Percentiles rank a stretch among this genome's conserved stretches.
Conservation (phyloP, 495 filamentous ascomycete species). For the Aspergillus indologenus region DNA sequence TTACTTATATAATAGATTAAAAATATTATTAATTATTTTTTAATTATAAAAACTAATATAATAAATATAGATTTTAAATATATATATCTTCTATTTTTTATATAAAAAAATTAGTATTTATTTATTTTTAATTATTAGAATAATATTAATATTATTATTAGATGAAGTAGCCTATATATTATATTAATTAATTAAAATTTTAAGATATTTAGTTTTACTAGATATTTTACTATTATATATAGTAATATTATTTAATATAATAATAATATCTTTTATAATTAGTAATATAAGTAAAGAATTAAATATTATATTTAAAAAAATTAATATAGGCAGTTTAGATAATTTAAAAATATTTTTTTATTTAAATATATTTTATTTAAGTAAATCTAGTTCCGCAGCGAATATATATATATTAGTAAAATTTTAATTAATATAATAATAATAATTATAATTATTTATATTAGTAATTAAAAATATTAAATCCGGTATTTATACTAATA, state of each 20-base stretch:
- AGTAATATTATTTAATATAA: background rate
- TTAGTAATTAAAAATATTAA: background rate
- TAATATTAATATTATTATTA: background rate
- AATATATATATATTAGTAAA: background rate
- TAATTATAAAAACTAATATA: background rate
- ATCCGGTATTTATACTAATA: background rate
- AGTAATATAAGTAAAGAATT: background rate
- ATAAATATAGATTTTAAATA: background rate
- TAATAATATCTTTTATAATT: background rate
- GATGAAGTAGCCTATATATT: background rate
- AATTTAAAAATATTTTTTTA: background rate
- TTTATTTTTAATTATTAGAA: background rate
- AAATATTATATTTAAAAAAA: no score
- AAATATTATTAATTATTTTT: background rate
- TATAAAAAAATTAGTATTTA: background rate
- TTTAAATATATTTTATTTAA: background rate
- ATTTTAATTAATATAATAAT: slow-evolving; percentile 2
- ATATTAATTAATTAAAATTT: background rate
- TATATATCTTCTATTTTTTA: background rate
- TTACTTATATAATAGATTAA: background rate
- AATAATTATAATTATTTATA: background rate
- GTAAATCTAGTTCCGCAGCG: background rate
- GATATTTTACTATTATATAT: background rate
- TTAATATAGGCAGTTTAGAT: background rate
- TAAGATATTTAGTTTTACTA: background rate